Base-by-base conservation (phyloP, 345 rosid species). In the Gossypium herbaceum region DNA sequence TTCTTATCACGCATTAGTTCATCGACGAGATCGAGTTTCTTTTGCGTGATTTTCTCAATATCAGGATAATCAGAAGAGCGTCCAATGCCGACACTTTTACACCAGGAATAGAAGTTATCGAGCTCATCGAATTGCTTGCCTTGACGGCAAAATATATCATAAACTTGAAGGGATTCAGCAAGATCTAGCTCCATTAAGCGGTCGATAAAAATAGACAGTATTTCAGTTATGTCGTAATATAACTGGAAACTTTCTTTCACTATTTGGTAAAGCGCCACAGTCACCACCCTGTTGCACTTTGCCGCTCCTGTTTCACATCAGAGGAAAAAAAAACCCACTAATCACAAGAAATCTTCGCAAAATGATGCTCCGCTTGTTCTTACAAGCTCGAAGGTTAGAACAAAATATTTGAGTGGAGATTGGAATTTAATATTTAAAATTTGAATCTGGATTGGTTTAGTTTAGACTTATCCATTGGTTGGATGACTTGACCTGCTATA, bases 31-130 rank as follows among this genome's bases (percentile, higher is more conserved):
- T 91, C 86, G 27, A 95, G 94, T 75, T 89, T 95, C 82, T 89
- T 95, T 24, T 79, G 91, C 9, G 97, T 85, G 45, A 95, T 87
- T 76, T 75, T 86, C 77, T 95, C 99, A 0, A 89, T 75, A 73
- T 95, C 94, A 0, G 97, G 99, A 72, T 90, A 94, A 78, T 91
- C 96, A 0, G 91, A 90, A 43, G 90, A 79, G 19, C 92, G 88
- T 7, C 88, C 91, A 50, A 95, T 80, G 58, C 96, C 92, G 7
- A 81, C 79, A 25, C 77, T 81, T 82, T 88, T 95, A 83, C 90
- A 84, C 98, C 99, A 95, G 24, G 73, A 16, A 16, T 91, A 90
- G 82, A 91, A 88, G 9, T 29, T 47, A 20, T 90, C 93, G 0
- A 95, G 96, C 72, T 89, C 91, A 12, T 92, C 92, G 1, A 83